Conservation (phyloP, 306 rosid genomes). For the Pyrus bretschneideri region DNA sequence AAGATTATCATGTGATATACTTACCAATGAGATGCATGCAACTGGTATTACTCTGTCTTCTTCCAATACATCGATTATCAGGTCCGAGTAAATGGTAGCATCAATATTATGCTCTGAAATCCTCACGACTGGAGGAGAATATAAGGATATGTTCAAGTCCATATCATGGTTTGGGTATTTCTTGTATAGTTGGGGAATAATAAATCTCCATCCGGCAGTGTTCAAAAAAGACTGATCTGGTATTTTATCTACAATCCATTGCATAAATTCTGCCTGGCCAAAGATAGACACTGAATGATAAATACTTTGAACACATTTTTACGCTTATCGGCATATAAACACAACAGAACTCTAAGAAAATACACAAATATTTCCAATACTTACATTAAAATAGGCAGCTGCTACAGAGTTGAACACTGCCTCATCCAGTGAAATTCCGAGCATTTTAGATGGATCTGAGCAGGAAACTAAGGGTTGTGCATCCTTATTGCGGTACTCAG, state of each 20-base stretch:
- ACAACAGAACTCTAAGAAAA: not conserved
- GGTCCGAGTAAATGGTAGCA: conserved; percentile 41
- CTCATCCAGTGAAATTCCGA: conserved; percentile 74
- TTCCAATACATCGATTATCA: conserved; percentile 61
- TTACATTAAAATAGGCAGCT: conserved; percentile 61
- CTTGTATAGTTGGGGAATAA: conserved; percentile 82
- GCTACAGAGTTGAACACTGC: conserved; percentile 79
- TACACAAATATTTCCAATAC: conserved; percentile 15
- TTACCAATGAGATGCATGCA: conserved; percentile 85
- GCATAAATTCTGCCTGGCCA: conserved; percentile 83
- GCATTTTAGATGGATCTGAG: conserved; percentile 66
- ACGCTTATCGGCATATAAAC: not conserved
- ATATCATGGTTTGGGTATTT: conserved; percentile 78
- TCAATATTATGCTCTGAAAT: conserved; percentile 50
- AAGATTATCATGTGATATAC: conserved; percentile 3
- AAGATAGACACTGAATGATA: conserved; percentile 6
- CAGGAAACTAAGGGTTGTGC: conserved; percentile 38
- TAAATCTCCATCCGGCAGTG: conserved; percentile 92
- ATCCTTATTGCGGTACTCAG: conserved; percentile 24
- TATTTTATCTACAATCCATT: conserved; percentile 76
- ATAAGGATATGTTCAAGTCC: conserved; percentile 72
- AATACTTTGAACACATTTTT: not conserved
- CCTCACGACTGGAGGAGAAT: conserved; percentile 62
- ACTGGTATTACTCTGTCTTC: conserved; percentile 56
- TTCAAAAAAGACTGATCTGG: conserved; percentile 78